Base-by-base conservation (phyloP, 306 rosid species). In the Begonia fuchsioides region DNA sequence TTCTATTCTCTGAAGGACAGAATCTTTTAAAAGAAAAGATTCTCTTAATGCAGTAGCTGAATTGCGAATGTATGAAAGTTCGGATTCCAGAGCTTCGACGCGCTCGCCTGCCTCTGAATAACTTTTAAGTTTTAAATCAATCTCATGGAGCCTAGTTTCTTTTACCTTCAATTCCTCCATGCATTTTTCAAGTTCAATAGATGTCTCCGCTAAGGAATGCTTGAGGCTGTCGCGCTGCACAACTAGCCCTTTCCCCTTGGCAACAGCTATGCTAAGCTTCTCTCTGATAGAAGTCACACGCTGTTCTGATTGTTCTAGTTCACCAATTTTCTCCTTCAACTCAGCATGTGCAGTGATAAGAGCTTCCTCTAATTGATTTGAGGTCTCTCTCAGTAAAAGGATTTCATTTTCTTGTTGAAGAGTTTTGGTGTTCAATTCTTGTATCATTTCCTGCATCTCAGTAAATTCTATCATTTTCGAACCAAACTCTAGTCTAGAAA, bases 21-120 rank as follows among this genome's bases (percentile, higher is more conserved):
- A 92, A 73, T 92, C 98, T 68, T 92, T 92, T 32, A 77, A 87
- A 66, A 92, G 96, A 72, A 92, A 92, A 10, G 98, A 92, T 81
- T 92, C 98, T 65, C 98, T 73, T 63, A 92, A 70, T 50, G 86
- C 87, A 62, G 88, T 92, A 52, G 98, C 80, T 38, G 96, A 92
- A 73, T 92, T 92, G 57, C 98, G 98, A 57, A 92, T 92, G 68
- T 92, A 92, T 20, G 86, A 92, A 66, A 92, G 93, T 75, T 92
- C 98, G 11, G 98, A 81, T 66, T 92, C 98, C 75, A 92, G 70
- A 63, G 98, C 93, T 60, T 85, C 98, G 57, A 71, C 83, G 12
- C 94, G 93, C 65, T 90, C 97, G 55, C 95, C 92, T 50, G 97
- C 90, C 66, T 85, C 98, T 45, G 85, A 78, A 69, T 81, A 90